Conservation (phyloP, 352 stramenopile genomes). For the Globisporangium middletonii region DNA sequence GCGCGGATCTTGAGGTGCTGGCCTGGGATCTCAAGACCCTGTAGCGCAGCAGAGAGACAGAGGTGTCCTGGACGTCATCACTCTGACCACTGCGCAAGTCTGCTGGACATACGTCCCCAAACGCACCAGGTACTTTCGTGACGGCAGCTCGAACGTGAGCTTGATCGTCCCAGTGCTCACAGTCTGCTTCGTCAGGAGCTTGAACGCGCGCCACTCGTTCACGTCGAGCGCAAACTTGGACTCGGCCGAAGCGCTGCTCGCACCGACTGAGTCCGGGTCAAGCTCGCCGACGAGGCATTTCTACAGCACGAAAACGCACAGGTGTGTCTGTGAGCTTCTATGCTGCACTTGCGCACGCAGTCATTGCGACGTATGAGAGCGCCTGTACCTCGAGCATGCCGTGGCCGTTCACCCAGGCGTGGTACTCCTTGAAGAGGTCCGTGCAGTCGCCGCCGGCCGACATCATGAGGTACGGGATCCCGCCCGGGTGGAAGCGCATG, state of each 20-base stretch:
- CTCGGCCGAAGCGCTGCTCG: neutral
- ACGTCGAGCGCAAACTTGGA: constrained; percentile 53
- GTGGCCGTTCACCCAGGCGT: constrained; percentile 93
- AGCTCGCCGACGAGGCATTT: constrained; percentile 77
- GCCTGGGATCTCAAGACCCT: constrained; percentile 62
- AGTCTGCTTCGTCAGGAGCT: constrained; percentile 47
- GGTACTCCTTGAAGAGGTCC: constrained; percentile 95
- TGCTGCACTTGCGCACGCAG: neutral
- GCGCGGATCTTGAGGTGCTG: constrained; percentile 80
- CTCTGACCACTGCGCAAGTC: neutral
- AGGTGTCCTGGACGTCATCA: neutral
- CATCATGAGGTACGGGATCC: constrained; percentile 89
- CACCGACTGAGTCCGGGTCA: constrained; percentile 40
- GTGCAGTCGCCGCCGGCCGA: constrained; percentile 92
- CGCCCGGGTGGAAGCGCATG: constrained; percentile 97
- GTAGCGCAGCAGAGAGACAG: neutral
- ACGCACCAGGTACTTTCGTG: constrained; percentile 47
- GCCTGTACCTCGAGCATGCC: constrained; percentile 70
- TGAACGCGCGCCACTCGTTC: constrained; percentile 64
- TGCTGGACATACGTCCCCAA: neutral
- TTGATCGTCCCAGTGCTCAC: constrained; percentile 57
- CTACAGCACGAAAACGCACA: constrained; percentile 10
- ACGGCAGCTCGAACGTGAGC: constrained; percentile 71
- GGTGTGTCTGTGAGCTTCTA: neutral
- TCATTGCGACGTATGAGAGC: no score